A percentile compares a stretch with the other conserved stretches of the same genome.
These are phyloP conservation scores for Camelina sativa DNA, from an alignment of 345 rosid species.

Conservation along the genomic window DNA sequence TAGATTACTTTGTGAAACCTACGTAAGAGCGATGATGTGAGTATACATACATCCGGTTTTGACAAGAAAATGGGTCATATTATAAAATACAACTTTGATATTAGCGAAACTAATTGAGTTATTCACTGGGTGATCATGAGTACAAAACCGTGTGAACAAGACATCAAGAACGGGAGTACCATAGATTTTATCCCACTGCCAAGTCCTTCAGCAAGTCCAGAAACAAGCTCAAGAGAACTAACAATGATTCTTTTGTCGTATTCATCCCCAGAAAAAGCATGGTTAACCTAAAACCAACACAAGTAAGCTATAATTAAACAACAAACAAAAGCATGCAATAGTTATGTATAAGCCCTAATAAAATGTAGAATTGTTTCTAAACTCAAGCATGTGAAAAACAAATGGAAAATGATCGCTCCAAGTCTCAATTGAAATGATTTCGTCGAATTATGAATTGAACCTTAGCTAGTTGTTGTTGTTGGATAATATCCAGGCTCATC, in stretches of 20 bases:
- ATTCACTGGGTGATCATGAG: background rate
- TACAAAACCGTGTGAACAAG: background rate
- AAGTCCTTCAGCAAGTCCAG: slow-evolving; percentile 86
- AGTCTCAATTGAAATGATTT: background rate
- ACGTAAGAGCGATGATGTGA: slow-evolving; percentile 29
- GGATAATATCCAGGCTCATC: slow-evolving; percentile 80
- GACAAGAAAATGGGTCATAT: background rate
- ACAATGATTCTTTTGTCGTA: slow-evolving; percentile 81
- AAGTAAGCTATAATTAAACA: slow-evolving; percentile 11
- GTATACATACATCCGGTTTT: background rate
- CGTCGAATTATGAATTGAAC: slow-evolving; percentile 45
- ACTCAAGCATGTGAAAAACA: too few relatives aligned
- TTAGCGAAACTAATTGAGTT: too few relatives aligned
- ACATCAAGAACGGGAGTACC: slow-evolving; percentile 55
- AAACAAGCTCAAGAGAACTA: slow-evolving; percentile 85
- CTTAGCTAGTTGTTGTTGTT: slow-evolving; percentile 73
- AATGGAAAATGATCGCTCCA: too few relatives aligned
- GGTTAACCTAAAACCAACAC: slow-evolving; percentile 63
- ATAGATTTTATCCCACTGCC: slow-evolving; percentile 83
- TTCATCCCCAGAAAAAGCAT: slow-evolving; percentile 63
- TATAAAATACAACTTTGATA: background rate
- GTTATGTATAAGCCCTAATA: background rate
- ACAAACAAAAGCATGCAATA: background rate
- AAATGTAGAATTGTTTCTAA: too few relatives aligned
- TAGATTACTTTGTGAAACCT: slow-evolving; percentile 80